Evolutionary conservation across 768 basidiomycete species (phyloP), one percentile per base, ranked within the genome.

Genomic region (Panaeolus papilionaceus): DNA sequence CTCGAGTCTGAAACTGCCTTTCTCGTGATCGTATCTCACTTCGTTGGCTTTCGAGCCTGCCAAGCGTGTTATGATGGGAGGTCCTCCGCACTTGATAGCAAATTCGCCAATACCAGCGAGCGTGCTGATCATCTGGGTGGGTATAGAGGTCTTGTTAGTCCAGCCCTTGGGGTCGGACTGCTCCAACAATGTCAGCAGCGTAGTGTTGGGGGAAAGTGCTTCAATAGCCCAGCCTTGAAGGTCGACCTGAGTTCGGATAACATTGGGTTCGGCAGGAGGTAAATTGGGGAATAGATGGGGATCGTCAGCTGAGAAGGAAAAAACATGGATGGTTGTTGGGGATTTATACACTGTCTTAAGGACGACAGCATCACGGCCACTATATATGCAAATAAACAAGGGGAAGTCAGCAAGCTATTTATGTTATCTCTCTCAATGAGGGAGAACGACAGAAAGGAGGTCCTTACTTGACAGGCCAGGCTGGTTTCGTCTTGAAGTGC

Each of bases 211-310:
- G 0, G 96, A 98, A 9, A 99, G 83, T 0, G 93, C 87, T 78
- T 99, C 97, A 72, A 99, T 95, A 0, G 97, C 94, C 94, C 96
- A 99, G 61, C 97, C 98, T 80, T 95, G 96, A n/a, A 99, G 83
- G 75, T 98, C 96, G n/a, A 97, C 91, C 77, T 99, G 96, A 0
- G 94, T 94, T 7, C 96, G 92, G 69, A 98, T 97, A 62, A 92
- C 86, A 71, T 87, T 92, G 0, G 92, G 89, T 62, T 93, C 94
- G 0, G 79, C 82, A 11, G 82, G 82, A 58, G 86, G 94, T 69
- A 88, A 86, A 68, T 83, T 85, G 0, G 94, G 91, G 78, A 98
- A 98, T 14, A 98, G 84, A 65, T 92, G 88, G 63, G 87, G 87
- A 71, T 98, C 95, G 70, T 98, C 95, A 0, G 90, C 93, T 3